Evolutionary conservation across 148 eudicot genomes (phyloP).

Genomic region (Vaccinium vitisidaea): DNA sequence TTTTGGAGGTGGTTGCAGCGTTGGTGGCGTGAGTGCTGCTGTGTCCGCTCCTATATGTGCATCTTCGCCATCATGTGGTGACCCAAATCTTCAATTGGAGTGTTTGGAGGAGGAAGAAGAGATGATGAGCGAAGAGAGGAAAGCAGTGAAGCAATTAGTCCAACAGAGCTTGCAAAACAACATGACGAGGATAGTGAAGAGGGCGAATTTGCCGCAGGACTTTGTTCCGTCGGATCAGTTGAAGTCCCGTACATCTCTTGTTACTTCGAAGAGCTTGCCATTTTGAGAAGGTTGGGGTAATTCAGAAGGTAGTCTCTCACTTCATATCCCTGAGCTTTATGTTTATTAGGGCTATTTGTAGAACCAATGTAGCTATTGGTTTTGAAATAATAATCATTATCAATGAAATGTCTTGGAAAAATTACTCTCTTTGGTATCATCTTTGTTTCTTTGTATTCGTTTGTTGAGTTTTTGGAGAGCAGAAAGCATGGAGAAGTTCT

Average conservation of each 20-base stretch:
- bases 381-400: neutral
- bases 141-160: conserved; percentile 84
- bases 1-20: conserved; percentile 26
- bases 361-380: neutral
- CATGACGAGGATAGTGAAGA: conserved; percentile 79
- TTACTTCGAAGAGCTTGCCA: conserved; percentile 95
- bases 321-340: neutral
- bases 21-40: conserved; percentile 30
- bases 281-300: conserved; percentile 43
- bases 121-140: conserved; percentile 79
- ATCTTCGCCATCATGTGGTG: conserved; percentile 30
- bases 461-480: neutral
- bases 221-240: conserved; percentile 83
- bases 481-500: neutral
- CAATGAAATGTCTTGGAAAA: neutral
- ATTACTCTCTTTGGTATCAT: too few species aligned
- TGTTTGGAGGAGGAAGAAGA: conserved; percentile 42
- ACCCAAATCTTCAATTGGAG: conserved; percentile 24
- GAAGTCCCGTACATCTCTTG: conserved; percentile 62
- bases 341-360: neutral
- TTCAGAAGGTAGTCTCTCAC: conserved; percentile 17
- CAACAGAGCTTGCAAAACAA: conserved; percentile 92
- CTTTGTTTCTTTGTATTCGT: neutral
- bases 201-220: conserved; percentile 91
- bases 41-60: conserved; percentile 74